Conservation (phyloP, 352 stramenopile species). For the Pythium plurisporium region DNA sequence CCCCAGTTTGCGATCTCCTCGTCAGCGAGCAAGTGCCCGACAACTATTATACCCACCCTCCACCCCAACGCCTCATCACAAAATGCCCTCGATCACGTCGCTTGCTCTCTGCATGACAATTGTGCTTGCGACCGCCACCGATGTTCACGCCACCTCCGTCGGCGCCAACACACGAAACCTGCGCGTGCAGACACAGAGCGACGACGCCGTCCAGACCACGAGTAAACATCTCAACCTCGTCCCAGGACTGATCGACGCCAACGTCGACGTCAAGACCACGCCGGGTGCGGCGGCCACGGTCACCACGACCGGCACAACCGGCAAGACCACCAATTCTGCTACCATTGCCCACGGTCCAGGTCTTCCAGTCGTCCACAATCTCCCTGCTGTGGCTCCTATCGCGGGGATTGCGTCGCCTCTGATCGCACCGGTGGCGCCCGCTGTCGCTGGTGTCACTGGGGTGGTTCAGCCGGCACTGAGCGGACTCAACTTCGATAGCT, state of each 20-base stretch:
- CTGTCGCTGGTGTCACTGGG: neutral
- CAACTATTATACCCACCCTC: too few species aligned
- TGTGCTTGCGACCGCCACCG: neutral
- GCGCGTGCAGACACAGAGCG: neutral
- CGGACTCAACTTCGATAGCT: neutral
- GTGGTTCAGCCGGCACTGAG: neutral
- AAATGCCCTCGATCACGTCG: slow-evolving; percentile 4
- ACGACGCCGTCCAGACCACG: neutral
- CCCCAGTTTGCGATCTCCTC: too few species aligned
- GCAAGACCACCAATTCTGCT: too few species aligned
- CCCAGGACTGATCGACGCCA: neutral
- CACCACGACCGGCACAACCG: too few species aligned
- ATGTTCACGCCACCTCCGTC: neutral
- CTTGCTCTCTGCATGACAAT: neutral
- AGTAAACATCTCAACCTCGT: neutral
- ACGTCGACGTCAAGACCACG: slow-evolving; percentile 9
- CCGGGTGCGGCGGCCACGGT: neutral
- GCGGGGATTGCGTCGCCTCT: too few species aligned
- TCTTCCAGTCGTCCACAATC: neutral
- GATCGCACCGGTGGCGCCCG: neutral
- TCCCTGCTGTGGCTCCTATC: neutral
- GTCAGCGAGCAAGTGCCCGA: too few species aligned
- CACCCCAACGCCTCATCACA: too few species aligned
- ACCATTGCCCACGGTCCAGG: too few species aligned
- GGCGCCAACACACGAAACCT: neutral